Percentiles rank a stretch among this genome's conserved stretches.
Evolutionary conservation across 257 asterid genomes (phyloP).

Genomic region (Nicotiana benthamiana): DNA sequence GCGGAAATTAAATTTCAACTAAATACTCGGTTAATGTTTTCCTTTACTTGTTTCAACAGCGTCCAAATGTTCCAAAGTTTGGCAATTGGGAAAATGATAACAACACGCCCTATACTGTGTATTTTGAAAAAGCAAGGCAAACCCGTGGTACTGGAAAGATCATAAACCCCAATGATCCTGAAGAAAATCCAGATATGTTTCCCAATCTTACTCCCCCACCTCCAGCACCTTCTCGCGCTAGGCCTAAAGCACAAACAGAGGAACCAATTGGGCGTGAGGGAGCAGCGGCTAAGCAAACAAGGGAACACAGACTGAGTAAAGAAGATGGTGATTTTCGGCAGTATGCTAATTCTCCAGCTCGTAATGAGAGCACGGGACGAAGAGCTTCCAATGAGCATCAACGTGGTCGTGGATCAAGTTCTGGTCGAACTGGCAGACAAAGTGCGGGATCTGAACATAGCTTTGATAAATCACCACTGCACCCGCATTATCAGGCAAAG

Average conservation of each 20-base stretch:
- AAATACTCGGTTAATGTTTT: neutral
- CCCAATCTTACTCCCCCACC: conserved; percentile 19
- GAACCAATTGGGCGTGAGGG: conserved; percentile 33
- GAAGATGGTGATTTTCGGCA: conserved; percentile 40
- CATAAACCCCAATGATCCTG: conserved; percentile 75
- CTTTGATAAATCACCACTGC: conserved; percentile 63
- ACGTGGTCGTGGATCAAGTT: conserved; percentile 22
- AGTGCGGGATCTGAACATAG: conserved; percentile 60
- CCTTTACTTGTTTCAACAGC: conserved; percentile 26
- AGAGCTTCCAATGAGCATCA: conserved; percentile 30
- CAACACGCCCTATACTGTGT: conserved; percentile 59
- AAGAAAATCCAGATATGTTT: conserved; percentile 56
- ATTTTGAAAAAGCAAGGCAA: conserved; percentile 67
- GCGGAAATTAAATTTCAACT: neutral
- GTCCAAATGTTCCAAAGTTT: conserved; percentile 58
- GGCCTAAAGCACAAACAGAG: conserved; percentile 17
- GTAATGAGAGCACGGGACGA: conserved; percentile 25
- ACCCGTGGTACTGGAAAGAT: conserved; percentile 51
- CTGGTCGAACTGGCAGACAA: conserved; percentile 31
- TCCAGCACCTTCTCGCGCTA: conserved; percentile 21
- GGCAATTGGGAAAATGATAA: conserved; percentile 76
- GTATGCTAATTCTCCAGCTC: conserved; percentile 32
- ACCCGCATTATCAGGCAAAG: conserved; percentile 49
- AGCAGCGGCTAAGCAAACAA: conserved; percentile 25
- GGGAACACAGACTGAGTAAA: conserved; percentile 23